phyloP scores from a whole-genome alignment of 2,329 filamentous ascomycete genomes.

The Arthrobotrys iridis region DNA sequence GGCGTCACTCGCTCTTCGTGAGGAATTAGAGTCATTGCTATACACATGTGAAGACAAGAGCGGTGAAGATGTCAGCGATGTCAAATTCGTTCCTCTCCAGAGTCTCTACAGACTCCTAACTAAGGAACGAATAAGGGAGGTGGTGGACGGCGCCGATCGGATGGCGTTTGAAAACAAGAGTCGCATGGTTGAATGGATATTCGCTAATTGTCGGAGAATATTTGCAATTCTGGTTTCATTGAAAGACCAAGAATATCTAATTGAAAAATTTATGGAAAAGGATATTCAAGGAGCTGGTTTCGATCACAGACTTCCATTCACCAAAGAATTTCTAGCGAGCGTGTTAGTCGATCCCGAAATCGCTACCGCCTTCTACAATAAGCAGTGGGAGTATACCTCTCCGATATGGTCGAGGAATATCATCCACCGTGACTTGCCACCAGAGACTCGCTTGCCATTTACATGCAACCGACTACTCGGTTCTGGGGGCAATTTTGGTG shows the following conservation, averaged over 20 bases:
- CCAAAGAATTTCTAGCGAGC: background rate
- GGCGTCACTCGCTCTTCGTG: too few species aligned
- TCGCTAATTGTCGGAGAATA: conserved; percentile 13
- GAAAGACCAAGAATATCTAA: conserved; percentile 4
- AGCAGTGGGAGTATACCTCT: conserved; percentile 32
- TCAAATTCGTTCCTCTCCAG: conserved; percentile 31
- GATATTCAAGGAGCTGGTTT: conserved; percentile 6
- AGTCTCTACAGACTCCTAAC: conserved; percentile 9
- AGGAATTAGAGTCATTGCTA: conserved; percentile 1
- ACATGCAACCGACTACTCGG: conserved; percentile 2
- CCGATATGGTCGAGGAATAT: conserved; percentile 36
- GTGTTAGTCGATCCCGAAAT: background rate
- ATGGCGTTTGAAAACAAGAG: conserved; percentile 16
- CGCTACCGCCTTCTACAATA: conserved; percentile 3
- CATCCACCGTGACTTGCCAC: conserved; percentile 24
- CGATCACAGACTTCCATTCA: conserved; percentile 32
- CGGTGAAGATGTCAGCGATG: background rate
- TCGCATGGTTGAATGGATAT: background rate
- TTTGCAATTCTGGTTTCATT: conserved; percentile 23
- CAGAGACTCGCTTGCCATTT: conserved; percentile 13
- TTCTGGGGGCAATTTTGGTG: conserved; percentile 32
- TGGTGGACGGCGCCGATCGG: background rate
- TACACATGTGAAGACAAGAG: background rate
- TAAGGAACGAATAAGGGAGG: background rate
- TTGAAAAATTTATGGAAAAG: conserved; percentile 10